These are phyloP conservation scores for Phycomyces nitens DNA, from an alignment of 192 early-diverging fungal species.

Conservation along the genomic window DNA sequence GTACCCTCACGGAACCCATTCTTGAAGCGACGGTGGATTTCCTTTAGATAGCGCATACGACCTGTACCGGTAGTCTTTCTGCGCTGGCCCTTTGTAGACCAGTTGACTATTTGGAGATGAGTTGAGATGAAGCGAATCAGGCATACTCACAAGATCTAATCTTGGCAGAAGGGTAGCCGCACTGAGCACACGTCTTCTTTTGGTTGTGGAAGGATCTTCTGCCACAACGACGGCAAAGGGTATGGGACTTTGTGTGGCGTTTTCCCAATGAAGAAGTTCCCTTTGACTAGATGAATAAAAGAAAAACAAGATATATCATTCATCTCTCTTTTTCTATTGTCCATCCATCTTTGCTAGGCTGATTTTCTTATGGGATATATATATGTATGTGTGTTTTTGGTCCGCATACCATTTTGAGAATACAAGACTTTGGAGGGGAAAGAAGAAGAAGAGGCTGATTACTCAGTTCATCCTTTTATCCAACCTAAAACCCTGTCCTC, in stretches of 20 bases:
- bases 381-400: too few species aligned
- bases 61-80: constrained; percentile 99
- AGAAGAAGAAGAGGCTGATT: too few species aligned
- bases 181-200: constrained; percentile 99
- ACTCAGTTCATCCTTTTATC: not conserved
- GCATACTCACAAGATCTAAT: constrained; percentile 77
- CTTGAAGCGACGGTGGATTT: constrained; percentile 87
- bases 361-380: too few species aligned
- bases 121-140: constrained; percentile 9
- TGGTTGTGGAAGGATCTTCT: constrained; percentile 96
- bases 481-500: too few species aligned
- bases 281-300: constrained; percentile 68
- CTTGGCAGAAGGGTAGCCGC: constrained; percentile 97
- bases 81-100: constrained; percentile 91
- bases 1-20: constrained; percentile 93
- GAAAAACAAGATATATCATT: constrained; percentile 10
- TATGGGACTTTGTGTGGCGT: constrained; percentile 99
- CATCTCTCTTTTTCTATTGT: not conserved
- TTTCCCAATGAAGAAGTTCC: constrained; percentile 98
- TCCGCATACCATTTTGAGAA: too few species aligned
- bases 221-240: constrained; percentile 95
- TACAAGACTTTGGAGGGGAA: too few species aligned
- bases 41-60: constrained; percentile 93
- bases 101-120: constrained; percentile 64
- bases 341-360: too few species aligned